A percentile compares a stretch with the other conserved stretches of the same genome.
Evolutionary conservation across 352 stramenopile species (phyloP).

Genomic region (Pythium rishiriense): DNA sequence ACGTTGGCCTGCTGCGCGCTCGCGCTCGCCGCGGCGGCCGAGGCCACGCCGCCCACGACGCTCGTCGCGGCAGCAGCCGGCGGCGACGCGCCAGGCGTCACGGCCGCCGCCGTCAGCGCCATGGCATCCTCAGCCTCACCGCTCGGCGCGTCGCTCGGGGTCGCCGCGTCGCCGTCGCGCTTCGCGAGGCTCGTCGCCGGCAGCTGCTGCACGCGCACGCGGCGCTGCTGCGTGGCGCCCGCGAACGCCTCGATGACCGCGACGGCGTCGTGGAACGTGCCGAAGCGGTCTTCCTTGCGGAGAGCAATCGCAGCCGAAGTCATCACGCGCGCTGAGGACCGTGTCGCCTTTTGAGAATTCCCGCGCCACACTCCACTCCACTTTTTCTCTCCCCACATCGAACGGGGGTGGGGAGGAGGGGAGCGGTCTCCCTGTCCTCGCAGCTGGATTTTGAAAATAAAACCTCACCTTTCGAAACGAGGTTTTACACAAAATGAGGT

Average conservation of each 20-base stretch:
- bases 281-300: constrained; percentile 64
- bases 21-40: neutral
- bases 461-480: constrained; percentile 8
- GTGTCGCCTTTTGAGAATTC: constrained; percentile 53
- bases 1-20: constrained; percentile 34
- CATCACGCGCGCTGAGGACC: constrained; percentile 22
- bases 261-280: constrained; percentile 62
- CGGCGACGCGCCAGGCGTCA: neutral
- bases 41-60: neutral
- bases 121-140: neutral
- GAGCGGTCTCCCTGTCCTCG: too few relatives aligned
- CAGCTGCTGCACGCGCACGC: constrained; percentile 49
- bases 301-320: constrained; percentile 31
- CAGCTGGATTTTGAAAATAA: constrained; percentile 27
- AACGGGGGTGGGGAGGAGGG: too few relatives aligned
- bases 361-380: constrained; percentile 9
- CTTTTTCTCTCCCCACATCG: constrained; percentile 23
- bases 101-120: neutral
- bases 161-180: constrained; percentile 8
- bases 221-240: constrained; percentile 51
- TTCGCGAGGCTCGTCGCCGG: constrained; percentile 2
- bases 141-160: neutral
- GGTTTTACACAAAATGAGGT: constrained; percentile 26
- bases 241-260: constrained; percentile 63
- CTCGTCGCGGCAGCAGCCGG: neutral